phyloP scores from a whole-genome alignment of 2,329 filamentous ascomycete species.

The Zymoseptoria pseudotritici region DNA sequence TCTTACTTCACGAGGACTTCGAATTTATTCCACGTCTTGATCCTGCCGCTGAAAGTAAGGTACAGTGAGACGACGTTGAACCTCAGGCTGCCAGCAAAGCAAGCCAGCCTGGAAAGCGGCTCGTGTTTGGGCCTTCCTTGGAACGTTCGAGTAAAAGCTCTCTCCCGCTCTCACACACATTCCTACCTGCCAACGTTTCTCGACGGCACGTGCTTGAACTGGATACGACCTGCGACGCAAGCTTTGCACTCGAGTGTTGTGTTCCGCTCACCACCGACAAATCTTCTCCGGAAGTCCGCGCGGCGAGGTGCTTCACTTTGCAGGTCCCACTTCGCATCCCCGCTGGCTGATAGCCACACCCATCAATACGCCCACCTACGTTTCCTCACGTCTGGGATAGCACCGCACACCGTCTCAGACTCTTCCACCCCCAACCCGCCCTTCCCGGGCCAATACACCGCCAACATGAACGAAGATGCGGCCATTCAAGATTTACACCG shows the following conservation, averaged over 20 bases:
- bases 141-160: background rate
- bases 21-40: background rate
- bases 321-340: background rate
- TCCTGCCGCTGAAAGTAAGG: background rate
- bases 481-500: conserved; percentile 73
- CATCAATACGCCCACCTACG: background rate
- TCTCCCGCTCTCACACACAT: background rate
- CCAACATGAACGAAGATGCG: conserved; percentile 54
- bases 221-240: background rate
- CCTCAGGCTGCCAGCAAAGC: background rate
- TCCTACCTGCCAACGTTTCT: background rate
- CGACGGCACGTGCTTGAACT: background rate
- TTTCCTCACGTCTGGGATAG: background rate
- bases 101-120: background rate
- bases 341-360: background rate
- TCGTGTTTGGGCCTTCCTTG: background rate
- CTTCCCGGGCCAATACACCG: conserved; percentile 12
- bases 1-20: background rate
- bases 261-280: background rate
- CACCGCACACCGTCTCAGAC: background rate
- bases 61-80: background rate
- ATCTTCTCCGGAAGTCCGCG: background rate
- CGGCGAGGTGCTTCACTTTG: background rate
- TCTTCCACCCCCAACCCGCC: background rate
- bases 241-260: background rate